Base-by-base conservation (phyloP, 768 basidiomycete species). In the Panaeolus cyanescens region DNA sequence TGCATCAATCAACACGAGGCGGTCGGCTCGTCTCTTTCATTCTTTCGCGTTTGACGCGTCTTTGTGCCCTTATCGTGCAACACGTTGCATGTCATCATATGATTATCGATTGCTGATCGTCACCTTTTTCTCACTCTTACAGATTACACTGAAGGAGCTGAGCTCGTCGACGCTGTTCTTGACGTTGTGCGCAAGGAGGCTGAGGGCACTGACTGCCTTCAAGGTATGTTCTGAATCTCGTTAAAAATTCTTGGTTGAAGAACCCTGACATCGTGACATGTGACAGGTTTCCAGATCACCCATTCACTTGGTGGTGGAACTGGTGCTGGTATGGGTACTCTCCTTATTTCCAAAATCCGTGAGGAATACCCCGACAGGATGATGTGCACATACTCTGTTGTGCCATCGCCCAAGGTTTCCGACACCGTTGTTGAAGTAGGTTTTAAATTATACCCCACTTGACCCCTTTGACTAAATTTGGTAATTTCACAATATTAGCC, bases 381-480 rank as follows among this genome's bases (percentile, higher is more conserved):
- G 96, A 98, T 99, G 96, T 95, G 93, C 76, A 99, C 97, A 63
- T 99, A 96, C 84, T 99, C 97, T 59, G 96, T 99, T 70, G 93
- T 99, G 15, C 96, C 96, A 31, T 91, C 89, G 77, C 95, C 96
- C 59, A 96, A 96, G 76, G 96, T 98, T 57, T 99, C 96, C 12
- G 97, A 99, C 75, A 99, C 97, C 60, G 97, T 99, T 68, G 96
- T 98, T 66, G 96, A 99, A 82, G 91, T 91, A 66, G 15, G 74
- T 70, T 4, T 28, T 17, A 31, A n/a, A 15, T 8, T 28, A 25
- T 1, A 5, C 2, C 9, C 17, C 50, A 57, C 34, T 60, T 10
- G 30, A 59, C 20, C 31, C 3, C 34, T 60, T 20, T 22, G 22
- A 12, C 12, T 59, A 7, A 59, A 19, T 31, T 53, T 17, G 13